Evolutionary conservation across 164 flowering plant genomes (phyloP).

Genomic region (Sextonia rubra): DNA sequence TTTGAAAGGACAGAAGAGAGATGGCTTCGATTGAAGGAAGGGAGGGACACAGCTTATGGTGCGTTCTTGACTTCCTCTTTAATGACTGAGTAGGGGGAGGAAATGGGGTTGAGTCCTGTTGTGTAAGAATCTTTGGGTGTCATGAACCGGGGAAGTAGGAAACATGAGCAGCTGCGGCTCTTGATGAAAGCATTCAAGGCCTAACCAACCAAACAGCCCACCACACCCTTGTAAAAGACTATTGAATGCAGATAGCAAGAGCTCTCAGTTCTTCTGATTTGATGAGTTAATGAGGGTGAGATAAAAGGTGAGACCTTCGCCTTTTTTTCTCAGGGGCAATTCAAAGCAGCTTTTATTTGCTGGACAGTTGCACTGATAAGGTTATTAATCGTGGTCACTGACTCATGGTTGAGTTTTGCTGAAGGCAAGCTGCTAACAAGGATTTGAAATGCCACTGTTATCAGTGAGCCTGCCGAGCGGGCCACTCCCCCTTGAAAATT

Average conservation of each 20-base stretch:
- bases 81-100: constrained; percentile 4
- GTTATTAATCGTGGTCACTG: constrained; percentile 67
- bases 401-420: constrained; percentile 61
- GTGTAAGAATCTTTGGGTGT: constrained; percentile 12
- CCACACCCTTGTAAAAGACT: constrained; percentile 2
- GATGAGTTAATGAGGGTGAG: constrained; percentile 30
- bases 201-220: constrained; percentile 32
- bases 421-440: constrained; percentile 69
- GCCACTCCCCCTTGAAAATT: constrained; percentile 13
- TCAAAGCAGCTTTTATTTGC: constrained; percentile 63
- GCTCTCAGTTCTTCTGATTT: constrained; percentile 27
- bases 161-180: constrained; percentile 22
- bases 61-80: constrained; percentile 84
- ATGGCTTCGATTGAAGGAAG: not conserved
- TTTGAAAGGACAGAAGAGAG: not conserved
- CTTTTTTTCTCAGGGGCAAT: constrained; percentile 30
- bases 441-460: constrained; percentile 79
- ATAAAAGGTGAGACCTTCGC: constrained; percentile 16
- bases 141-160: constrained; percentile 16
- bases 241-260: constrained; percentile 30
- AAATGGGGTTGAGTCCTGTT: constrained; percentile 6
- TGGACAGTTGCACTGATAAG: constrained; percentile 75
- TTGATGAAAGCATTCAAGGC: constrained; percentile 55
- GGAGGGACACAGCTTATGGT: constrained; percentile 39
- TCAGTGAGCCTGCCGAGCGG: constrained; percentile 52